Evolutionary conservation across 2,329 filamentous ascomycete genomes (phyloP).

Genomic region (Cladosporium phlei): DNA sequence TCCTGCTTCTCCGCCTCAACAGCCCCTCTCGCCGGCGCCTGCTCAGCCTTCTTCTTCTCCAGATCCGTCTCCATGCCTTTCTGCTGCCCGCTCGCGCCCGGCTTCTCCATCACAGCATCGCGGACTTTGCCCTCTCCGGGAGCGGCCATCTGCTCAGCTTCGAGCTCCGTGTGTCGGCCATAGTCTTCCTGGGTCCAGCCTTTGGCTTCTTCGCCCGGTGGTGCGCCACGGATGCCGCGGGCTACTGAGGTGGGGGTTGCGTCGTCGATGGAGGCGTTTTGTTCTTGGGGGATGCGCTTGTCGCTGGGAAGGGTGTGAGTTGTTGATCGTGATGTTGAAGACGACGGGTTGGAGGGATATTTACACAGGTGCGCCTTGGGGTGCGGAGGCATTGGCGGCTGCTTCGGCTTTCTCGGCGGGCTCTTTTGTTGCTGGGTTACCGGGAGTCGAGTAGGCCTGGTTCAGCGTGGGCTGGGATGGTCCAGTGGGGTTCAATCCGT

Average conservation of each 20-base stretch:
- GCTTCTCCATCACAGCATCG: conserved; percentile 36
- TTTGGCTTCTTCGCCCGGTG: conserved; percentile 40
- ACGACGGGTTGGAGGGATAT: not conserved
- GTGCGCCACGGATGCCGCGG: conserved; percentile 42
- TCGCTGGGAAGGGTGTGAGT: conserved; percentile 20
- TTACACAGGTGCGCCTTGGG: conserved; percentile 15
- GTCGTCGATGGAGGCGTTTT: conserved; percentile 32
- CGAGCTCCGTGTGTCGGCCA: conserved; percentile 43
- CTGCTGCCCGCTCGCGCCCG: conserved; percentile 34
- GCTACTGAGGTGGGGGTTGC: conserved; percentile 36
- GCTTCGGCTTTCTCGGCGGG: conserved; percentile 36
- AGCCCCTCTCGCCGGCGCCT: conserved; percentile 38
- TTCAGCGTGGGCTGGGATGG: conserved; percentile 41
- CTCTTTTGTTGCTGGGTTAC: conserved; percentile 42
- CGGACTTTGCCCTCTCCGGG: conserved; percentile 44
- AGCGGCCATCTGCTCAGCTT: conserved; percentile 45
- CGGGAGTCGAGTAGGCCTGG: conserved; percentile 44
- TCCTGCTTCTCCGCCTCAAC: conserved; percentile 37
- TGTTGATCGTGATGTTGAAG: not conserved
- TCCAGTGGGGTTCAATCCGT: conserved; percentile 36
- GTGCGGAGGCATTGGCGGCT: conserved; percentile 23
- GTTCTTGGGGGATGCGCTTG: conserved; percentile 36
- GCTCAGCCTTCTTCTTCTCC: conserved; percentile 49
- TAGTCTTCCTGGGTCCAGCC: conserved; percentile 38
- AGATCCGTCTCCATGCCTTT: conserved; percentile 42